Conservation (phyloP, 345 rosid species). For the Chamaenerion angustifolium region DNA sequence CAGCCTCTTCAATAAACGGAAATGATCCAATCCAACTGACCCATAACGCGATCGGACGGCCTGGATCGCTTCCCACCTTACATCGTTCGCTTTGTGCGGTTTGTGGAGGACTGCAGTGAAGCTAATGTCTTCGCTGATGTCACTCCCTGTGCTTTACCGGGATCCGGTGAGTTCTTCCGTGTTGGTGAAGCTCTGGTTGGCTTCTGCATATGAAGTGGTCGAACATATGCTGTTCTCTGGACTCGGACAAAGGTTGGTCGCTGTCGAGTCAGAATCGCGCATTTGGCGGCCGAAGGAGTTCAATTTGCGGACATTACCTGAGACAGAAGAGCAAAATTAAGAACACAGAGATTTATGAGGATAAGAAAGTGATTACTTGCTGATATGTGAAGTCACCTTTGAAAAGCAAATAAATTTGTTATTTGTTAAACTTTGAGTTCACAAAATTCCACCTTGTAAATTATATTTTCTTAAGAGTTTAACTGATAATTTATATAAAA, state of each 20-base stretch:
- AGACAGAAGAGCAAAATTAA: too few relatives aligned
- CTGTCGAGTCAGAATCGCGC: conserved; percentile 6
- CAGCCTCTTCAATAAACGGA: conserved; percentile 36
- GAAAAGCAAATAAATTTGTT: too few relatives aligned
- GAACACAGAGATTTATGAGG: too few relatives aligned
- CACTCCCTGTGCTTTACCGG: conserved; percentile 58
- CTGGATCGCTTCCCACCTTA: conserved; percentile 75
- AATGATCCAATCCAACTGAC: conserved; percentile 41
- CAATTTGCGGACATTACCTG: too few relatives aligned
- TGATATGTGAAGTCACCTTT: too few relatives aligned
- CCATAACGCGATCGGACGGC: conserved; percentile 32
- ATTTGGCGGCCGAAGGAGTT: too few relatives aligned
- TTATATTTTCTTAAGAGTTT: too few relatives aligned
- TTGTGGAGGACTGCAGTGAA: conserved; percentile 16
- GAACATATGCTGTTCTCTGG: conserved; percentile 42
- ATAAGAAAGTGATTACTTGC: too few relatives aligned
- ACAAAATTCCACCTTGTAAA: too few relatives aligned
- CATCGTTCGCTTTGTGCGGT: conserved; percentile 72
- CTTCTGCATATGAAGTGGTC: conserved; percentile 34
- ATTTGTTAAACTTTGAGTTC: too few relatives aligned
- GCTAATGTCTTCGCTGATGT: conserved; percentile 29
- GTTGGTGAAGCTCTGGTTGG: conserved; percentile 46
- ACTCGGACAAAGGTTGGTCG: conserved; percentile 26
- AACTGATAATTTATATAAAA: too few relatives aligned
- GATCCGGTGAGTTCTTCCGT: conserved; percentile 49